A percentile compares a stretch with the other conserved stretches of the same genome.
Evolutionary conservation across 2,329 filamentous ascomycete genomes (phyloP).

Genomic region (Fusarium sp.): DNA sequence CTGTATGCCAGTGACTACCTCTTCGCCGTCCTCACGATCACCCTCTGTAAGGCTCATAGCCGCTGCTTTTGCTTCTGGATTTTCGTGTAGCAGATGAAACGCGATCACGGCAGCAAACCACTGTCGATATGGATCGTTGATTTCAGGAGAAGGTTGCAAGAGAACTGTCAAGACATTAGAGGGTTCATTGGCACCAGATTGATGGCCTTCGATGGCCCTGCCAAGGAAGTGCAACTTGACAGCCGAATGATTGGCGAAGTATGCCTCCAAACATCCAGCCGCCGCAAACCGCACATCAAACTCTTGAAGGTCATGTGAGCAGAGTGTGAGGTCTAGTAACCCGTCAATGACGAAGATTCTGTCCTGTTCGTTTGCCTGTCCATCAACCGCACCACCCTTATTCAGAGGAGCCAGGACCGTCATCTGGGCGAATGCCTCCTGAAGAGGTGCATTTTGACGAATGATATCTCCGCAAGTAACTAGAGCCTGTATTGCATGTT

Average conservation of each 20-base stretch:
- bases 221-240: constrained; percentile 88
- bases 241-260: constrained; percentile 83
- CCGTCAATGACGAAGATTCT: constrained; percentile 93
- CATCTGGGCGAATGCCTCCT: constrained; percentile 90
- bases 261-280: constrained; percentile 91
- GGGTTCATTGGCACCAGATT: constrained; percentile 79
- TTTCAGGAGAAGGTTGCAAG: constrained; percentile 71
- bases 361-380: constrained; percentile 62
- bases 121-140: constrained; percentile 82
- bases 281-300: constrained; percentile 87
- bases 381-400: constrained; percentile 49
- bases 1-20: constrained; percentile 94
- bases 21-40: constrained; percentile 88
- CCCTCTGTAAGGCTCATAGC: constrained; percentile 89
- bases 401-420: constrained; percentile 74
- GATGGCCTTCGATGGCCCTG: constrained; percentile 88
- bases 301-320: constrained; percentile 71
- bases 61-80: constrained; percentile 79
- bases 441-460: constrained; percentile 79
- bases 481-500: constrained; percentile 68
- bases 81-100: constrained; percentile 86
- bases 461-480: constrained; percentile 90
- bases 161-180: constrained; percentile 90
- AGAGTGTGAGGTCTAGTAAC: constrained; percentile 83
- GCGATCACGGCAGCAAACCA: constrained; percentile 92